phyloP scores from a whole-genome alignment of 2,329 filamentous ascomycete genomes.

The Blumeriella jaapii region DNA sequence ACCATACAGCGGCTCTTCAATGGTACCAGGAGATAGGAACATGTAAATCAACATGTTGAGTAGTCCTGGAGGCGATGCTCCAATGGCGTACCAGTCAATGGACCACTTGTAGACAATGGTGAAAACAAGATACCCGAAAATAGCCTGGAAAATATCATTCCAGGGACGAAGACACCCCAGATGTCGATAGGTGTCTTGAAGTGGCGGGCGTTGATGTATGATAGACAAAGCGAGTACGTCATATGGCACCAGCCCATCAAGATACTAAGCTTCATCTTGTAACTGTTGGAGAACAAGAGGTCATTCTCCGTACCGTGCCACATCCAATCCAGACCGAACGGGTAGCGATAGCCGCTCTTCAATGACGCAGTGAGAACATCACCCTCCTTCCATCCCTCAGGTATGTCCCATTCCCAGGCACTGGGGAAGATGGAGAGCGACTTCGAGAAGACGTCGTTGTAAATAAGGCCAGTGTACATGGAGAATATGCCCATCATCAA shows the following conservation, averaged over 20 bases:
- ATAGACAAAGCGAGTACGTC: slow-evolving; percentile 93
- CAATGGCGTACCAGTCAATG: slow-evolving; percentile 64
- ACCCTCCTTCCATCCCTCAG: slow-evolving; percentile 53
- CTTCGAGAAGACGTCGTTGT: slow-evolving; percentile 96
- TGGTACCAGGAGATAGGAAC: slow-evolving; percentile 78
- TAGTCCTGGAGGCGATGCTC: slow-evolving; percentile 65
- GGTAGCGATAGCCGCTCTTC: slow-evolving; percentile 69
- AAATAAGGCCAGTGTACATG: slow-evolving; percentile 91
- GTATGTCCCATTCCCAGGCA: slow-evolving; percentile 64
- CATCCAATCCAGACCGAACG: slow-evolving; percentile 89
- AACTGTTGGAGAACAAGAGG: slow-evolving; percentile 91
- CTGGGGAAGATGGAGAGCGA: slow-evolving; percentile 80
- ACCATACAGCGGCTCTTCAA: slow-evolving; percentile 62
- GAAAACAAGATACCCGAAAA: slow-evolving; percentile 91
- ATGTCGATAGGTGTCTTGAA: slow-evolving; percentile 95
- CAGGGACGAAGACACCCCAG: slow-evolving; percentile 92
- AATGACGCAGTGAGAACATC: slow-evolving; percentile 55
- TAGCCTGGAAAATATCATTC: slow-evolving; percentile 99
- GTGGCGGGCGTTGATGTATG: slow-evolving; percentile 85
- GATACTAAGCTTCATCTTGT: slow-evolving; percentile 99
- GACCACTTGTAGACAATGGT: slow-evolving; percentile 97
- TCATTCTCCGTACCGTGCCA: slow-evolving; percentile 97
- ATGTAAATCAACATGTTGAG: slow-evolving; percentile 99
- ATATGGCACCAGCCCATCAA: slow-evolving; percentile 96
- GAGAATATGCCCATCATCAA: slow-evolving; percentile 97